A percentile compares a stretch with the other conserved stretches of the same genome.
These are phyloP conservation scores for Volutella citrinella DNA, from an alignment of 2,329 filamentous ascomycete species.

Conservation along the genomic window DNA sequence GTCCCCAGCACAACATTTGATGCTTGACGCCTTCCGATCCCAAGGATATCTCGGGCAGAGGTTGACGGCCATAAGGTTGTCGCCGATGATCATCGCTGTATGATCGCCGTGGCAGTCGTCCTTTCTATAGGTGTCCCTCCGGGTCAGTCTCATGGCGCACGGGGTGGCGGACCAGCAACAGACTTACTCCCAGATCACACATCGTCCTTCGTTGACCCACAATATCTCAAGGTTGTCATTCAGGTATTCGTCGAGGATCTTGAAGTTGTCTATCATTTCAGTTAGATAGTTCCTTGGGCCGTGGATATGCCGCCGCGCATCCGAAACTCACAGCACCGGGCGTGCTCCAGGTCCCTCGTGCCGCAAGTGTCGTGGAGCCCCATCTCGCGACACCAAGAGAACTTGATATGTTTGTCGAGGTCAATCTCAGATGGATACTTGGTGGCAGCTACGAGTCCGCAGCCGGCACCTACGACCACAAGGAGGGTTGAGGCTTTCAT, in stretches of 20 bases:
- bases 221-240: conserved; percentile 13
- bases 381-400: conserved; percentile 10
- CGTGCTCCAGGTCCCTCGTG: conserved; percentile 5
- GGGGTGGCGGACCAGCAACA: too few relatives aligned
- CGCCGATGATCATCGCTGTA: conserved; percentile 11
- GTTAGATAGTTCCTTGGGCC: not conserved
- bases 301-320: not conserved
- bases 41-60: conserved; percentile 11
- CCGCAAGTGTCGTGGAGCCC: conserved; percentile 4
- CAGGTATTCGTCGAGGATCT: conserved; percentile 5
- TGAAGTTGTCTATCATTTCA: conserved; percentile 10
- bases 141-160: too few relatives aligned
- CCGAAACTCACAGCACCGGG: conserved; percentile 10
- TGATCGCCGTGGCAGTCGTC: conserved; percentile 12
- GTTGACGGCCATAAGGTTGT: conserved; percentile 2
- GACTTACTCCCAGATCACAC: conserved; percentile 17
- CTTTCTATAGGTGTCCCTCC: too few relatives aligned
- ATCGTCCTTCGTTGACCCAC: conserved; percentile 7
- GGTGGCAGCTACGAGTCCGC: too few relatives aligned
- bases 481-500: too few relatives aligned
- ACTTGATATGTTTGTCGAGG: conserved; percentile 7
- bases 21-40: conserved; percentile 2
- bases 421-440: conserved; percentile 4
- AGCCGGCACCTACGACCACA: too few relatives aligned
- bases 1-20: conserved; percentile 16